Percentiles rank a stretch among this genome's conserved stretches.
These are phyloP conservation scores for Yarrowia hollandica DNA, from an alignment of 805 yeast genomes.

Conservation along the genomic window DNA sequence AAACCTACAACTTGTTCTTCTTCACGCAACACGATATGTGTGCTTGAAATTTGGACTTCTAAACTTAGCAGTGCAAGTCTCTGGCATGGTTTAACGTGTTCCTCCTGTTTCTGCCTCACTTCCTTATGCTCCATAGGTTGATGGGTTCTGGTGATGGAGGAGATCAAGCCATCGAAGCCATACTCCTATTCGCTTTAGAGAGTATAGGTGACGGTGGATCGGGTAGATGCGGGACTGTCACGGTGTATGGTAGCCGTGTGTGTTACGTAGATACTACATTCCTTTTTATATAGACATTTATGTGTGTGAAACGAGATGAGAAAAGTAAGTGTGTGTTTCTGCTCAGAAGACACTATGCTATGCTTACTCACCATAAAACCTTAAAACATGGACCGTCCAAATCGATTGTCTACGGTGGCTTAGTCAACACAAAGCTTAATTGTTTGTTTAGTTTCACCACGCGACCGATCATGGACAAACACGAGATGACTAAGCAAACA, in stretches of 20 bases:
- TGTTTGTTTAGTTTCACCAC: no score
- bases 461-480: no score
- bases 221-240: conserved; percentile 34
- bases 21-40: not conserved
- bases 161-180: conserved; percentile 37
- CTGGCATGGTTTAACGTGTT: conserved; percentile 1
- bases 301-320: not conserved
- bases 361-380: no score
- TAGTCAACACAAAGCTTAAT: no score
- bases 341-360: no score
- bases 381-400: no score
- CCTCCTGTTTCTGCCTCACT: conserved; percentile 43
- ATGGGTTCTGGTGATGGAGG: conserved; percentile 43
- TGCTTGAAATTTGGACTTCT: not conserved
- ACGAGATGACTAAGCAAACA: no score
- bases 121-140: conserved; percentile 37
- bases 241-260: conserved; percentile 30
- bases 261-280: conserved; percentile 29
- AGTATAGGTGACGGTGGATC: conserved; percentile 36
- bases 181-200: conserved; percentile 16
- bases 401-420: no score
- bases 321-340: no score
- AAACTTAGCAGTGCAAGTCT: not conserved
- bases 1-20: not conserved
- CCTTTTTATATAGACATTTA: not conserved